Evolutionary conservation across 192 early-diverging fungal species (phyloP).

Genomic region (Coemansia sp.): DNA sequence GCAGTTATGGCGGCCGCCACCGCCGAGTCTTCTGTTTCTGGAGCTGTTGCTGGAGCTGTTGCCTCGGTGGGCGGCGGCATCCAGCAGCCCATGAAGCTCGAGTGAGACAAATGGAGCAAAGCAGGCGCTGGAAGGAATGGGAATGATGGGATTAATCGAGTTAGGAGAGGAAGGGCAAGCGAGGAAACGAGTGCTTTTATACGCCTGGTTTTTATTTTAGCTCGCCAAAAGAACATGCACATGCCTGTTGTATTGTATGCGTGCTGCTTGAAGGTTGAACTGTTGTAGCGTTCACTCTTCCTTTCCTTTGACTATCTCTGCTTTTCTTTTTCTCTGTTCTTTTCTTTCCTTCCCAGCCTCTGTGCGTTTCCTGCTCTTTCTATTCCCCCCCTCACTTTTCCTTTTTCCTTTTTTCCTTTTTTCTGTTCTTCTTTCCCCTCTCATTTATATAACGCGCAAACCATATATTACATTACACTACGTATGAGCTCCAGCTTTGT

Average conservation of each 20-base stretch:
- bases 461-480: not conserved
- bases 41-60: not conserved
- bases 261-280: too few relatives aligned
- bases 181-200: too few relatives aligned
- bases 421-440: constrained; percentile 10
- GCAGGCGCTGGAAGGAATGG: too few relatives aligned
- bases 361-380: not conserved
- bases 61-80: not conserved
- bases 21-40: constrained; percentile 5
- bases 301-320: not conserved
- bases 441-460: not conserved
- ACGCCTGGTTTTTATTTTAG: too few relatives aligned
- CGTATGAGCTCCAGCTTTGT: constrained; percentile 56
- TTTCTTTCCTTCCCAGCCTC: not conserved
- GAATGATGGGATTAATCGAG: too few relatives aligned
- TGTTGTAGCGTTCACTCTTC: not conserved
- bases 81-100: constrained; percentile 1
- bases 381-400: too few relatives aligned
- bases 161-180: too few relatives aligned
- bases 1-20: not conserved
- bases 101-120: not conserved
- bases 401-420: too few relatives aligned
- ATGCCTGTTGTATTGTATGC: too few relatives aligned
- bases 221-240: too few relatives aligned
- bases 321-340: not conserved